Base-by-base conservation (phyloP, 176 grass and related monocot genomes). In the Rhynchospora tenuis region DNA sequence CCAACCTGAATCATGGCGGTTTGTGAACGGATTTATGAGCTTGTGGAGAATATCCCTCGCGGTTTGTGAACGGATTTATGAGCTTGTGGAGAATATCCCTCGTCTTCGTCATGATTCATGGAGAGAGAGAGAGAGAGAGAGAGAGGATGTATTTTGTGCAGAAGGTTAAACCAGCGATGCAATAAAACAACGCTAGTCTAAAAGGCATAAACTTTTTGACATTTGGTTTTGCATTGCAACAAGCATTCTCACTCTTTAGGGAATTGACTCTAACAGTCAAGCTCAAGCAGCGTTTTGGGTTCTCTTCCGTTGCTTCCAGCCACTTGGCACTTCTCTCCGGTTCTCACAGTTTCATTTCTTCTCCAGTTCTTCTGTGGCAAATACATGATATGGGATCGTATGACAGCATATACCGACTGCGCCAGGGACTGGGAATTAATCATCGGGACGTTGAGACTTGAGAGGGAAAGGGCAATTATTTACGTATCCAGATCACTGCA, bases 21-120 rank as follows among this genome's bases (percentile, higher is more conserved):
- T 33, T 87, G 50, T 67, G 67, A 83, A 89, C 71, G 89, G 83
- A 63, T 64, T 81, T 22, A 81, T 28, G 38, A 81, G 58, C 20
- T 64, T 81, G 5, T 65, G 58, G 31, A 81, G 42, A 11, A 81
- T 63, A 62, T 65, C 50, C 56, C 38, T 64, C 19, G 57, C 8
- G 9, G 62, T 51, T 33, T 87, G 50, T 68, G 68, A 83, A 89
- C 72, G 90, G 83, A 64, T 65, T 82, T 23, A 82, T 29, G 42
- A 82, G 59, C 22, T 65, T 82, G 6, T 51, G 59, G 38, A 82
- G 43, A 13, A 82, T 64, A 64, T 66, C 51, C 58, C 42, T 65
- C n/a, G 59, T 50, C 45, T 50, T 82, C 45, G 11, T 48, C 79
- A 82, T 82, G 60, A 65, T 50, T 82, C 79, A 82, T 82, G 47